phyloP scores from a whole-genome alignment of 257 asterid genomes.

The Fraxinus quadrangulata region DNA sequence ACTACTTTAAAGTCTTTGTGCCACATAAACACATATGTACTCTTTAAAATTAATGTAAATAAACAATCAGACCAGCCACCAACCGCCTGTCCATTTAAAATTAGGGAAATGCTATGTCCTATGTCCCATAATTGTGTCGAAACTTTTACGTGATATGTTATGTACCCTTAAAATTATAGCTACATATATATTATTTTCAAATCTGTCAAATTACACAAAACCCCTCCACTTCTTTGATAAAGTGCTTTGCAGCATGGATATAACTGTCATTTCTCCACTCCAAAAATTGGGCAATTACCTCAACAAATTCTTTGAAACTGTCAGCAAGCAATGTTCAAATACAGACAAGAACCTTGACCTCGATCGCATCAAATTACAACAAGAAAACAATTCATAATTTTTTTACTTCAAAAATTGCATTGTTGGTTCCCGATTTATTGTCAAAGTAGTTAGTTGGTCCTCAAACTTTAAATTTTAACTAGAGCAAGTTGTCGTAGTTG shows the following conservation, averaged over 20 bases:
- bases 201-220: background rate
- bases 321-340: constrained; percentile 30
- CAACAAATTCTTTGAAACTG: constrained; percentile 37
- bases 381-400: background rate
- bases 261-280: constrained; percentile 12
- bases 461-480: background rate
- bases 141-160: no score
- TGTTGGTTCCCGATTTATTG: background rate
- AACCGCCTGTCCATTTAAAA: background rate
- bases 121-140: no score
- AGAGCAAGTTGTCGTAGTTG: background rate
- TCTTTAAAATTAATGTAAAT: constrained; percentile 32
- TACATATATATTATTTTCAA: background rate
- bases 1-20: background rate
- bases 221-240: constrained; percentile 7
- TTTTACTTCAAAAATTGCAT: background rate
- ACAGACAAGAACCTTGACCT: background rate
- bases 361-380: constrained; percentile 25
- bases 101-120: no score
- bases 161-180: background rate
- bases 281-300: constrained; percentile 29
- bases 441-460: background rate
- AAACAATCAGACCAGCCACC: constrained; percentile 33
- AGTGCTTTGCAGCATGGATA: constrained; percentile 14
- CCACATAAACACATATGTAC: constrained; percentile 31